phyloP scores from a whole-genome alignment of 129 eudicot genomes.

The Centella asiatica region DNA sequence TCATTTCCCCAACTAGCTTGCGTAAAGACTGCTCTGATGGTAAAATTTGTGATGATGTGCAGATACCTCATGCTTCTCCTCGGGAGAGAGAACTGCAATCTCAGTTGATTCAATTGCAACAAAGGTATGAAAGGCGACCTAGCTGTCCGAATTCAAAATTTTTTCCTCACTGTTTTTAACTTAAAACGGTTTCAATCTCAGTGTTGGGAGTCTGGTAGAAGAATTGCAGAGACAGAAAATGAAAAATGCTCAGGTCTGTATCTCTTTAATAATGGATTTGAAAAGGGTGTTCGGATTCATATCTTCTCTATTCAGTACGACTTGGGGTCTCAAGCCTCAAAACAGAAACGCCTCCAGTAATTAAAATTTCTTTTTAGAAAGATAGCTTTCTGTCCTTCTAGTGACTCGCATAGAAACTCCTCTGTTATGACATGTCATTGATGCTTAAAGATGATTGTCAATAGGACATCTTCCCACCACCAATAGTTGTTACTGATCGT shows the following conservation, averaged over 20 bases:
- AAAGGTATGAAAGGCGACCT: constrained; percentile 41
- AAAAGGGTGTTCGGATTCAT: neutral
- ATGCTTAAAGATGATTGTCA: too few relatives aligned
- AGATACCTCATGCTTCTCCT: constrained; percentile 42
- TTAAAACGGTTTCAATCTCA: constrained; percentile 30
- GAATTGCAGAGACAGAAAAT: constrained; percentile 71
- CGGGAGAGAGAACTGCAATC: constrained; percentile 66
- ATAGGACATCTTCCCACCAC: too few relatives aligned
- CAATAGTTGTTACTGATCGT: too few relatives aligned
- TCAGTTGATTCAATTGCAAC: constrained; percentile 71
- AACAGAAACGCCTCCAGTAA: too few relatives aligned
- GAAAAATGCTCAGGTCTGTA: constrained; percentile 64
- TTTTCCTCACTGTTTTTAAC: neutral
- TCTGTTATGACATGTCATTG: too few relatives aligned
- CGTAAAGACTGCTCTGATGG: neutral
- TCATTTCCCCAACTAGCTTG: neutral
- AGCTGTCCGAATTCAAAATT: neutral
- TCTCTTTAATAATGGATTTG: neutral
- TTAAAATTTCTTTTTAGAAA: too few relatives aligned
- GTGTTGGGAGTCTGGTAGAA: constrained; percentile 80
- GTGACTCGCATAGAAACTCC: too few relatives aligned
- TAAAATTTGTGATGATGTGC: constrained; percentile 14
- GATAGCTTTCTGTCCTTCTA: too few relatives aligned
- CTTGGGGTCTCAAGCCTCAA: constrained; percentile 1
- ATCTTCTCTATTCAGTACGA: too few relatives aligned